phyloP scores from a whole-genome alignment of 176 grass and related monocot species.

The Zea luxurians region DNA sequence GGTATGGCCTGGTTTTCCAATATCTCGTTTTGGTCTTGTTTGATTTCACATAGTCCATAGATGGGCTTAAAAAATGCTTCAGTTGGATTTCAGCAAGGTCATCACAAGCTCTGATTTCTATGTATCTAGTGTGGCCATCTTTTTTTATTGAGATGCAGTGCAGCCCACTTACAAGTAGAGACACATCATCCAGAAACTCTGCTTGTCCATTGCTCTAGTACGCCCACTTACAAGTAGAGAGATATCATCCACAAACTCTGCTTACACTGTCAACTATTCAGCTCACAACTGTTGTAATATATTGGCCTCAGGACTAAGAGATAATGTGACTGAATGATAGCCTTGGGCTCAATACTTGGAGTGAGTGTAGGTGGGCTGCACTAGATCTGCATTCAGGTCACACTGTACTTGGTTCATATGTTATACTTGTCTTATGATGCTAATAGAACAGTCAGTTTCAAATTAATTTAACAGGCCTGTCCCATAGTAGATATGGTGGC shows the following conservation, averaged over 20 bases:
- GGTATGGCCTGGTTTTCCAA: slow-evolving; percentile 8
- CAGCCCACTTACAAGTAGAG: not conserved
- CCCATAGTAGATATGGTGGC: not conserved
- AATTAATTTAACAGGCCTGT: not conserved
- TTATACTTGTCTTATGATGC: not conserved
- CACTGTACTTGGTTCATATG: not conserved
- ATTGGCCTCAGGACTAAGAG: not conserved
- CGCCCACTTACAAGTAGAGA: no score
- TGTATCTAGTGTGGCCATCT: not conserved
- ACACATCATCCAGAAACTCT: not conserved
- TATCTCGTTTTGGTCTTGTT: not conserved
- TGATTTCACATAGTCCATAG: not conserved
- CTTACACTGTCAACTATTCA: not conserved
- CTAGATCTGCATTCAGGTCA: not conserved
- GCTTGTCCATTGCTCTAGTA: slow-evolving; percentile 6
- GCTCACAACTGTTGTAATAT: not conserved
- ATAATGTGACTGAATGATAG: not conserved
- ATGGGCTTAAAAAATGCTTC: not conserved
- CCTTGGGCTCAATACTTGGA: not conserved
- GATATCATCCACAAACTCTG: no score
- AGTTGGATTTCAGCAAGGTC: not conserved
- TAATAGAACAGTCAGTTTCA: not conserved
- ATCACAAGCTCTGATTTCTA: not conserved
- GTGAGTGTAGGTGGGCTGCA: not conserved
- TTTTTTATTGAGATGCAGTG: not conserved